Conservation (phyloP, 2,329 filamentous ascomycete species). For the Raffaelea ambrosiae region DNA sequence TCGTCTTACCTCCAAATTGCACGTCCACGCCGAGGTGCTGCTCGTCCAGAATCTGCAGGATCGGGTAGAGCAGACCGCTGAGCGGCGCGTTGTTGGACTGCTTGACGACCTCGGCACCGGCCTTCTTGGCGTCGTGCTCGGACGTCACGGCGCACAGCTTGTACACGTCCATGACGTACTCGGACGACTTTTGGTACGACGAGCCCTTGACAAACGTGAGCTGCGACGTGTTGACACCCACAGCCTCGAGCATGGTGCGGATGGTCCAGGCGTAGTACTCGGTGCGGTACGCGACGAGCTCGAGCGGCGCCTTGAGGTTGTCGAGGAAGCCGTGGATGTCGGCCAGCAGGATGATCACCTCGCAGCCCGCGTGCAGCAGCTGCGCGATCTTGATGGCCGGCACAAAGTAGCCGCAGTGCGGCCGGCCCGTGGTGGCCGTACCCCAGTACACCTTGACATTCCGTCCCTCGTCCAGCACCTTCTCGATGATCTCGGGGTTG, state of each 20-base stretch:
- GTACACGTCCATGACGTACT: slow-evolving; percentile 86
- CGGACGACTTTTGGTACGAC: slow-evolving; percentile 63
- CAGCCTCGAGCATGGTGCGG: slow-evolving; percentile 63
- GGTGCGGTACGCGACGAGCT: slow-evolving; percentile 73
- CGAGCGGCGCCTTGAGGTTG: slow-evolving; percentile 78
- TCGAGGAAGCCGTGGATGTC: slow-evolving; percentile 70
- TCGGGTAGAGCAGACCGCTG: slow-evolving; percentile 69
- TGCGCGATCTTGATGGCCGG: slow-evolving; percentile 85
- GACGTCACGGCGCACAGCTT: slow-evolving; percentile 62
- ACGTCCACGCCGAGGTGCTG: slow-evolving; percentile 80
- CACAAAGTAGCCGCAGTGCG: slow-evolving; percentile 85
- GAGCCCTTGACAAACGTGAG: slow-evolving; percentile 79
- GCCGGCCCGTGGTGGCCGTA: slow-evolving; percentile 74
- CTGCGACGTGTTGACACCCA: slow-evolving; percentile 70
- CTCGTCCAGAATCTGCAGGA: slow-evolving; percentile 88
- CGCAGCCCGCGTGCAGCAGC: slow-evolving; percentile 74
- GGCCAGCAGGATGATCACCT: slow-evolving; percentile 69
- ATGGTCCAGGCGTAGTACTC: slow-evolving; percentile 78
- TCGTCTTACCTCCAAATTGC: slow-evolving; percentile 86
- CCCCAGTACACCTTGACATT: slow-evolving; percentile 80
- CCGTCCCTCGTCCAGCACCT: slow-evolving; percentile 60
- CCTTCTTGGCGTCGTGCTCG: slow-evolving; percentile 78
- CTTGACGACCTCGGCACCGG: slow-evolving; percentile 91
- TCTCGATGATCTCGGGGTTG: slow-evolving; percentile 75
- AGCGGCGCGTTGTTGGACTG: slow-evolving; percentile 71